Conservation (phyloP, 805 yeast species). For the Pichia deserticola region DNA sequence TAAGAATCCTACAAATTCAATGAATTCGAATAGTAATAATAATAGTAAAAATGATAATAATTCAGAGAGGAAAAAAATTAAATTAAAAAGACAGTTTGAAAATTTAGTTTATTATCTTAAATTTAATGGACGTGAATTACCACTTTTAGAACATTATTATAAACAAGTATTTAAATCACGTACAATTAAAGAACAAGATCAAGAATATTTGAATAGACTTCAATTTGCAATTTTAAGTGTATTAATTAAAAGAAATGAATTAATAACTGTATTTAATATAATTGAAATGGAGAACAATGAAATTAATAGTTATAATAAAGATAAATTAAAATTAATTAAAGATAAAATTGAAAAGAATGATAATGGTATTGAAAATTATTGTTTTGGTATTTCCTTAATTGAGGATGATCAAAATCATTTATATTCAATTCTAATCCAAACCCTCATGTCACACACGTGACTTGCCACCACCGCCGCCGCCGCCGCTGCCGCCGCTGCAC, state of each 20-base stretch:
- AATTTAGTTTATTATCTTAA: constrained; percentile 34
- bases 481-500: no score
- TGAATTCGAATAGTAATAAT: background rate
- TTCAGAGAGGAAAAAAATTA: background rate
- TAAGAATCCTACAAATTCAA: background rate
- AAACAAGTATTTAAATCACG: constrained; percentile 30
- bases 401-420: background rate
- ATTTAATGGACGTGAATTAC: constrained; percentile 32
- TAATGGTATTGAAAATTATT: no score
- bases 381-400: no score
- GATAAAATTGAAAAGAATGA: background rate
- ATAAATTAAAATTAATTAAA: background rate
- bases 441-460: background rate
- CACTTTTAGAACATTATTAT: constrained; percentile 37
- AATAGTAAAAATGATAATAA: background rate
- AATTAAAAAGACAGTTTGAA: constrained; percentile 17
- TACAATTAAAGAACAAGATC: constrained; percentile 32
- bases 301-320: background rate
- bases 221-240: constrained; percentile 17
- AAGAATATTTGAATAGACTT: constrained; percentile 32
- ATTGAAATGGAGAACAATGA: background rate
- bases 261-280: constrained; percentile 10
- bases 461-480: no score
- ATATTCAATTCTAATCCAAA: background rate
- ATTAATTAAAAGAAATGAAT: constrained; percentile 20